Percentiles rank a stretch among this genome's conserved stretches.
phyloP scores from a whole-genome alignment of 2,329 filamentous ascomycete species.

The Fusarium secorum region DNA sequence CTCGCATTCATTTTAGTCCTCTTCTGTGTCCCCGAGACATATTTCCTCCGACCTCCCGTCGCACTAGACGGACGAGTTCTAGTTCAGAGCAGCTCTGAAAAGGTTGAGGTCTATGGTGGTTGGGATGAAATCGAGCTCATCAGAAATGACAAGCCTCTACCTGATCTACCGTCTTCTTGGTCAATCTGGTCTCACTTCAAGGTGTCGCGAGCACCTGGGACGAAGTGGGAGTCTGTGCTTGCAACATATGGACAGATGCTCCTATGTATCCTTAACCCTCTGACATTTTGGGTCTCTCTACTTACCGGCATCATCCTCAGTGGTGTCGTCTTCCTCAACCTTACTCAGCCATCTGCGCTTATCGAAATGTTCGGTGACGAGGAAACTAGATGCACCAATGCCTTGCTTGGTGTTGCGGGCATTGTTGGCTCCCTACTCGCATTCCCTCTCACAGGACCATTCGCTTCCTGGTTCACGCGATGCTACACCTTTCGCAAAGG shows the following conservation, averaged over 20 bases:
- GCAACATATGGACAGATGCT: slow-evolving; percentile 33
- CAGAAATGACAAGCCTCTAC: slow-evolving; percentile 1
- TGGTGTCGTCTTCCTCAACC: slow-evolving; percentile 13
- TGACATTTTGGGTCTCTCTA: slow-evolving; percentile 32
- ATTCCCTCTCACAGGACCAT: slow-evolving; percentile 7
- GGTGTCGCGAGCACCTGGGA: slow-evolving; percentile 7
- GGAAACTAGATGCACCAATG: not conserved
- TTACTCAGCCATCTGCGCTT: slow-evolving; percentile 7
- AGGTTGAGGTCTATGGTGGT: slow-evolving; percentile 8
- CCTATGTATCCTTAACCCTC: slow-evolving; percentile 28
- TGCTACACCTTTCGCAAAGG: slow-evolving; percentile 6
- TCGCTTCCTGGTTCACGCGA: slow-evolving; percentile 23
- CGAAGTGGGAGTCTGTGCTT: not conserved
- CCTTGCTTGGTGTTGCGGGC: not conserved
- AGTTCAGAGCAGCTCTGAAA: slow-evolving; percentile 13
- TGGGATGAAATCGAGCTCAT: slow-evolving; percentile 13
- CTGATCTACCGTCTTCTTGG: not conserved
- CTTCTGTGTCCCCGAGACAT: slow-evolving; percentile 22
- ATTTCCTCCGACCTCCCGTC: slow-evolving; percentile 27
- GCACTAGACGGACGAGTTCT: slow-evolving; percentile 18
- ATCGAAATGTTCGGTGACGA: fast-evolving
- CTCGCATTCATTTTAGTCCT: not conserved
- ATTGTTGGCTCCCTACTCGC: slow-evolving; percentile 10
- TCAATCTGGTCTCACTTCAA: slow-evolving; percentile 2
- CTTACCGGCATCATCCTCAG: slow-evolving; percentile 24